Conservation (phyloP, 2,329 filamentous ascomycete genomes). For the Fusarium abutilonis region DNA sequence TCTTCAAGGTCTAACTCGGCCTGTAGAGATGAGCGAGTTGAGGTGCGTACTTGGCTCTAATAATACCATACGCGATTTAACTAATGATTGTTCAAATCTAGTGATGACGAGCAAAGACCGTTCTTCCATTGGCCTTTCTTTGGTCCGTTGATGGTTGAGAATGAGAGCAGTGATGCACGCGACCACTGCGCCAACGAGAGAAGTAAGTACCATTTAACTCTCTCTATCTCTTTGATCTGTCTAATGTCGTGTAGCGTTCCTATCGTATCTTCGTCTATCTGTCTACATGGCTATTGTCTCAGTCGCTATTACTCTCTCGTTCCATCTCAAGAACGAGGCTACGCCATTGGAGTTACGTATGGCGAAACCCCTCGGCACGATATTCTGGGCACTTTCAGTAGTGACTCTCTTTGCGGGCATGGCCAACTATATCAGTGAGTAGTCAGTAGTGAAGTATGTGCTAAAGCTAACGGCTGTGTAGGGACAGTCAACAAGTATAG, state of each 20-base stretch:
- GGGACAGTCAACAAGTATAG: slow-evolving; percentile 83
- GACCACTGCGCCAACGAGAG: slow-evolving; percentile 84
- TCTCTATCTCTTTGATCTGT: not conserved
- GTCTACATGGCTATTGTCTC: slow-evolving; percentile 92
- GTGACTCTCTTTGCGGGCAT: slow-evolving; percentile 81
- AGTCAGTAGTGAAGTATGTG: not conserved
- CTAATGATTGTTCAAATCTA: not conserved
- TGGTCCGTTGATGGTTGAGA: slow-evolving; percentile 77
- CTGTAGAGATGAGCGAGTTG: slow-evolving; percentile 58
- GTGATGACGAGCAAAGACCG: slow-evolving; percentile 9
- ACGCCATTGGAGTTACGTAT: slow-evolving; percentile 76
- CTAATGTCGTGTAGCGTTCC: slow-evolving; percentile 65
- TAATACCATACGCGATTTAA: not conserved
- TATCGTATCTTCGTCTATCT: slow-evolving; percentile 88
- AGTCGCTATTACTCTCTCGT: slow-evolving; percentile 90
- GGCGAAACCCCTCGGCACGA: slow-evolving; percentile 81
- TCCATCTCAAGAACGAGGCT: slow-evolving; percentile 83
- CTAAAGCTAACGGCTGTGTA: slow-evolving; percentile 38
- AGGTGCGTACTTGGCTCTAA: slow-evolving; percentile 44
- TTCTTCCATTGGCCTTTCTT: slow-evolving; percentile 62
- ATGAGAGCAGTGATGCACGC: slow-evolving; percentile 76
- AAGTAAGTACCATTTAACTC: slow-evolving; percentile 55
- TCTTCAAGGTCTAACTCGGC: slow-evolving; percentile 51
- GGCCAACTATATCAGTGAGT: slow-evolving; percentile 83
- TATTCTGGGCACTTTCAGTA: slow-evolving; percentile 87